Base-by-base conservation (phyloP, 345 rosid species). In the Lumnitzera littorea region DNA sequence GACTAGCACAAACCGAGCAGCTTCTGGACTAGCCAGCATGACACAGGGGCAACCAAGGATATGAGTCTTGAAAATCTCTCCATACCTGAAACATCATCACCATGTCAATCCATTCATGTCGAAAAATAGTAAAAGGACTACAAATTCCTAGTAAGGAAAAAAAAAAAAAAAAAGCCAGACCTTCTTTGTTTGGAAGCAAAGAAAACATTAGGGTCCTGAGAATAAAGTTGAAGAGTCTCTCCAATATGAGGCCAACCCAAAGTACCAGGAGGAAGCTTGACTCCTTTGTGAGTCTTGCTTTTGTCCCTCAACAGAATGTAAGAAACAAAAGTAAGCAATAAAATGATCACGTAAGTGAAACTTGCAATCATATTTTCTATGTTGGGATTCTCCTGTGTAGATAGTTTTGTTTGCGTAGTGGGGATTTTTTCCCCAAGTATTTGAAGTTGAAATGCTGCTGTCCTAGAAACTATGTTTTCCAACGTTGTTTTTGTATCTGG, bases 21-120 rank as follows among this genome's bases (percentile, higher is more conserved):
- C 98, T 67, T 92, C 97, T 0, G 94, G 96, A 66, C 96, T 83
- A 0, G 94, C 89, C 75, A 92, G 75, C 97, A 89, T 89, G 51
- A 87, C 88, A 71, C 96, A 79, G 24, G 95, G 98, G 64, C 95
- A 92, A 15, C 98, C 98, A 11, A 92, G 75, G 63, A 92, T 77
- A 69, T 85, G 87, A 25, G 87, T 89, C 79, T 89, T 89, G 88
- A 92, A 92, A 58, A 92, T 85, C 79, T 91, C 90, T 24, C 98
- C 96, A 31, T 87, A 82, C 66, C 96, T 89, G 52, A 48, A 63
- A 36, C 49, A 20, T 53, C 54, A 56, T 48, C 66, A 16, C 58
- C 52, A 31, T 9, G 43, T 36, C 43, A 36, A 36, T 36, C 7
- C 43, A 5, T 36, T 36, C 9, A 4, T 20, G 20, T 20, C 20